These are phyloP conservation scores for Pseudogymnoascus sp. DNA, from an alignment of 2,329 filamentous ascomycete species.

Conservation along the genomic window DNA sequence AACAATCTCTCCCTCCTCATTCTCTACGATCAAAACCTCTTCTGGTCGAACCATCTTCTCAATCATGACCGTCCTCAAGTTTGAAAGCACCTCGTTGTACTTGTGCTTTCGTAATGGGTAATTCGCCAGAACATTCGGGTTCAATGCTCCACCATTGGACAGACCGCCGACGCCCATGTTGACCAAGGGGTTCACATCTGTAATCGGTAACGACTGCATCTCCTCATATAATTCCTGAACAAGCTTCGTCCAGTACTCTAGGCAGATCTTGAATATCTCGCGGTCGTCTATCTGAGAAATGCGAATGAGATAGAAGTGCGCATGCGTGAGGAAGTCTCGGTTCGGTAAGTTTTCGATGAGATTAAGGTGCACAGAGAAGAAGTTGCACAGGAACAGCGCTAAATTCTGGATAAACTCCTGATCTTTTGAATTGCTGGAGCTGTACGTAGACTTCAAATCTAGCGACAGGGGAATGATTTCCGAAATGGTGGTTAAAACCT, in stretches of 20 bases:
- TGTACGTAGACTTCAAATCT: slow-evolving; percentile 86
- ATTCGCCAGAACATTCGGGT: slow-evolving; percentile 76
- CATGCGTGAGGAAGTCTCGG: slow-evolving; percentile 87
- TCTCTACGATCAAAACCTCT: slow-evolving; percentile 98
- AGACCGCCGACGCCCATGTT: slow-evolving; percentile 65
- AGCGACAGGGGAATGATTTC: slow-evolving; percentile 86
- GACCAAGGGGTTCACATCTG: slow-evolving; percentile 83
- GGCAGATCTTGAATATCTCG: slow-evolving; percentile 98
- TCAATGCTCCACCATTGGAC: slow-evolving; percentile 73
- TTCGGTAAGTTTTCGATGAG: slow-evolving; percentile 95
- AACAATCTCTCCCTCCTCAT: slow-evolving; percentile 97
- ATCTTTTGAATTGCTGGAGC: slow-evolving; percentile 81
- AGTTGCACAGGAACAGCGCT: slow-evolving; percentile 92
- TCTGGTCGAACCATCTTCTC: slow-evolving; percentile 99
- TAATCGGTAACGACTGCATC: slow-evolving; percentile 93
- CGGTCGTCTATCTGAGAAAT: slow-evolving; percentile 98
- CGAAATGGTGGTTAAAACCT: slow-evolving; percentile 85
- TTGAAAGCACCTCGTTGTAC: slow-evolving; percentile 88
- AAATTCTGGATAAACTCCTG: slow-evolving; percentile 98
- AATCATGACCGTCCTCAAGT: slow-evolving; percentile 95
- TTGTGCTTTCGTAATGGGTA: slow-evolving; percentile 97
- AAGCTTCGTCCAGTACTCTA: slow-evolving; percentile 98
- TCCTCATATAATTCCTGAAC: slow-evolving; percentile 98
- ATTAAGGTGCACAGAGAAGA: slow-evolving; percentile 86
- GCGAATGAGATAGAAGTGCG: slow-evolving; percentile 94